Evolutionary conservation across 768 basidiomycete genomes (phyloP).

Genomic region (Agaricus sinodeliciosus): DNA sequence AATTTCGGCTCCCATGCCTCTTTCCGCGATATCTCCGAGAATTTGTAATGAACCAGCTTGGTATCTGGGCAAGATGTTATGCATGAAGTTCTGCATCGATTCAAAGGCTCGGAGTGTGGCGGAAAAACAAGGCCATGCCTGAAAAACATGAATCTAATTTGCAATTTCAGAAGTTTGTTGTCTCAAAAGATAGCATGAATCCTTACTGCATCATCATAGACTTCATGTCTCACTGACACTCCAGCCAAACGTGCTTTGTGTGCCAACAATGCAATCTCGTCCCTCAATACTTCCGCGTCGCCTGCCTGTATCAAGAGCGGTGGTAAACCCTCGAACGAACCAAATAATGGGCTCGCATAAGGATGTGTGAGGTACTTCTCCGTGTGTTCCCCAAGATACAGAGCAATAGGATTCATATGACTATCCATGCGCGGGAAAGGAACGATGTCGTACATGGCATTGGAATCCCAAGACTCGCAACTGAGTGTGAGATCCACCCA

Average conservation of each 20-base stretch:
- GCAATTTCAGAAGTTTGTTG: not conserved
- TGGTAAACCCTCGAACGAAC: conserved; percentile 79
- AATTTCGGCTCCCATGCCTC: conserved; percentile 62
- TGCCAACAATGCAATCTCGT: conserved; percentile 86
- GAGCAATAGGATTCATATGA: conserved; percentile 89
- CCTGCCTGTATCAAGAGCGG: conserved; percentile 90
- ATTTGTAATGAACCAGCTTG: conserved; percentile 44
- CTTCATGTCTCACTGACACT: conserved; percentile 79
- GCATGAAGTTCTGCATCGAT: conserved; percentile 67
- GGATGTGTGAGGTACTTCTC: conserved; percentile 89
- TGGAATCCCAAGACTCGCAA: conserved; percentile 97
- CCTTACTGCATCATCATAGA: conserved; percentile 86
- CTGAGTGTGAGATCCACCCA: conserved; percentile 96
- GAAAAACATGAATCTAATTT: conserved; percentile 82
- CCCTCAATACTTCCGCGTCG: conserved; percentile 91
- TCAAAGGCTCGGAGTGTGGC: conserved; percentile 59
- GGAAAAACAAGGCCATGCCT: conserved; percentile 76
- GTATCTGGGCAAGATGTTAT: conserved; percentile 46
- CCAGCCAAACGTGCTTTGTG: conserved; percentile 89
- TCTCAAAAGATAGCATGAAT: not conserved
- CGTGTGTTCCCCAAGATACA: conserved; percentile 81
- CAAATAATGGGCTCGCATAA: conserved; percentile 93
- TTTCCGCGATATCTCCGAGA: conserved; percentile 50
- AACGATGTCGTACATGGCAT: conserved; percentile 80
- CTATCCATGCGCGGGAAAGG: conserved; percentile 67